Evolutionary conservation across 2,329 filamentous ascomycete species (phyloP).

Genomic region (Endothia cerciana): DNA sequence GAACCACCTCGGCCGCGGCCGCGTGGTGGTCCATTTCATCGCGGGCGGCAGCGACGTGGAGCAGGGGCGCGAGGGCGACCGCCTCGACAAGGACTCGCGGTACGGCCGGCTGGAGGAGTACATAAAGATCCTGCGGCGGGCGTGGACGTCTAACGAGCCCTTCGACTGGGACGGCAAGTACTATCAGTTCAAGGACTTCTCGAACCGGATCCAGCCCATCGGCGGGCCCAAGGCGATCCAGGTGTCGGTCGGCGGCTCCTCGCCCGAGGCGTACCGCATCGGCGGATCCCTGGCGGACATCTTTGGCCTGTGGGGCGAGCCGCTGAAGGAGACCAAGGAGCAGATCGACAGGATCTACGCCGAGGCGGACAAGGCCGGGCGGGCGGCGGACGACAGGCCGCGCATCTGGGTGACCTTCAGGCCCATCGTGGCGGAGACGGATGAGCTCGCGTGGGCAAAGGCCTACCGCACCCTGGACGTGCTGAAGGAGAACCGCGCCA

Average conservation of each 20-base stretch:
- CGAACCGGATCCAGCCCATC: slow-evolving; percentile 55
- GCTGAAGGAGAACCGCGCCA: slow-evolving; percentile 46
- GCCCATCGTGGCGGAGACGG: slow-evolving; percentile 63
- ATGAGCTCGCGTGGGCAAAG: slow-evolving; percentile 65
- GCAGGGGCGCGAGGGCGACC: slow-evolving; percentile 64
- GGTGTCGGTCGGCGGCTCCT: slow-evolving; percentile 63
- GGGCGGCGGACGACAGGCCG: slow-evolving; percentile 51
- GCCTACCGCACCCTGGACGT: slow-evolving; percentile 59
- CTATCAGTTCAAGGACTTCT: slow-evolving; percentile 63
- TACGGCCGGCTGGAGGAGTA: slow-evolving; percentile 64
- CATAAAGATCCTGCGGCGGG: slow-evolving; percentile 62
- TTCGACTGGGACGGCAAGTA: slow-evolving; percentile 66
- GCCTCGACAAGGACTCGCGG: slow-evolving; percentile 59
- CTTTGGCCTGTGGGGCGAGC: slow-evolving; percentile 67
- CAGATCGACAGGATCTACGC: slow-evolving; percentile 65
- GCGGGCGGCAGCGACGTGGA: slow-evolving; percentile 64
- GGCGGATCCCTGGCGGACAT: slow-evolving; percentile 64
- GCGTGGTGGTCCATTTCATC: slow-evolving; percentile 66
- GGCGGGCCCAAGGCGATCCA: slow-evolving; percentile 54
- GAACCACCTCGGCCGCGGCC: slow-evolving; percentile 60
- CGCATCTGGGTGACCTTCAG: slow-evolving; percentile 68
- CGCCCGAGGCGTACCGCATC: slow-evolving; percentile 61
- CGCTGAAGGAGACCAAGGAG: slow-evolving; percentile 64
- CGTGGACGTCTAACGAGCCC: slow-evolving; percentile 59
- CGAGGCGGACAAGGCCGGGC: slow-evolving; percentile 60